Evolutionary conservation across 108 stramenopile genomes (phyloP), one percentile per base, ranked within the genome.

Genomic region (Bacterosira constricta): DNA sequence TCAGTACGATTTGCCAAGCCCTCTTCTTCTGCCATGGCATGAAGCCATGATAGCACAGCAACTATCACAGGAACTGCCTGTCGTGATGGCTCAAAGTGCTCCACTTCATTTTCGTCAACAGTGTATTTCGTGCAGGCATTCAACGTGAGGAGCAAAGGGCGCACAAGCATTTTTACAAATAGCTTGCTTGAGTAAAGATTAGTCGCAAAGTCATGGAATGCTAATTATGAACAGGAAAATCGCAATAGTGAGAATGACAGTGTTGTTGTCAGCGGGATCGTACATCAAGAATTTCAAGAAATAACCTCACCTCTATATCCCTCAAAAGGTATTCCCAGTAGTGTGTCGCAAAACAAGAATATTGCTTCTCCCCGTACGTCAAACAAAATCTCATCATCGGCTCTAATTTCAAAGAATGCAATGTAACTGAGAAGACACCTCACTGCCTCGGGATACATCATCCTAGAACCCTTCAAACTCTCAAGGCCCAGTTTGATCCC

Each of bases 361-460:
- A 69, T 69, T 42, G 36, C 54, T 25, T 77, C 76, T 29, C 76
- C 76, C 15, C 62, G 60, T 1, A 50, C 39, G 49, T 77, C 76
- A 50, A 77, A 77, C 20, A 62, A 39, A 39, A 77, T 30, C 23
- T 31, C 51, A 17, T 73, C 54, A 26, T 76, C 66, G 2, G 66
- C 46, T 20, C 50, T 44, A 4, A 57, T 79, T 60, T 79, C 87
- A 61, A 80, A 88, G 75, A 67, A 90, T 71, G 72, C 81, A 30
- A 91, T 65, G 66, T 87, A 89, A n/a, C 76, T 67, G 54, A 91
- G 60, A 13, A 91, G 65, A 34, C 74, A 87, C 63, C 88, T 69
- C 13, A 91, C 86, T 3, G 85, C 61, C 51, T 86, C 90, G 12
- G 85, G 81, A 58, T 91, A 84, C 23, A 86, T 87, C 56, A 88